These are phyloP conservation scores for Hypholoma fasciculare DNA, from an alignment of 768 basidiomycete species.

Conservation along the genomic window DNA sequence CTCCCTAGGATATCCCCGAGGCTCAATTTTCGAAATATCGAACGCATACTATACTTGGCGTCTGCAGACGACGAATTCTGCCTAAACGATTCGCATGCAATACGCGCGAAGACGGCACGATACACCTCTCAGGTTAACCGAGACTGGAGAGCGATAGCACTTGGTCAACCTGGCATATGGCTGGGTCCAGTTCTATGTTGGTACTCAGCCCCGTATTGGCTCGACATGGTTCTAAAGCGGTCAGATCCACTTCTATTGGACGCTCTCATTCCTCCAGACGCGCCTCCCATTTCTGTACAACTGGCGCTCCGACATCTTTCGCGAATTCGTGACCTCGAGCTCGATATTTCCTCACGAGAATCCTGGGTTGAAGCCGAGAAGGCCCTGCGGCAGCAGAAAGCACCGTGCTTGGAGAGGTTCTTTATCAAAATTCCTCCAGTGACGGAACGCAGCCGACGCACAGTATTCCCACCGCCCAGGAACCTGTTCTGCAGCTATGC, in stretches of 20 bases:
- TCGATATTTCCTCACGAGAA: conserved; percentile 8
- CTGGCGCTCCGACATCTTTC: conserved; percentile 13
- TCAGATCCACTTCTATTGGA: conserved; percentile 17
- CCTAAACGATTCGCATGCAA: background rate
- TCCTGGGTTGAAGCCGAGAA: conserved; percentile 5
- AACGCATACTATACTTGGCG: conserved; percentile 16
- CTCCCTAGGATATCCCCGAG: background rate
- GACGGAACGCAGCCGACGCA: background rate
- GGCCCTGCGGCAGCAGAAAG: conserved; percentile 7
- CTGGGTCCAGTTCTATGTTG: conserved; percentile 18
- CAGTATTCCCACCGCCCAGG: conserved; percentile 7
- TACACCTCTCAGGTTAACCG: conserved; percentile 17
- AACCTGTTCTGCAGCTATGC: conserved; percentile 14
- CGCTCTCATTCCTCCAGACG: conserved; percentile 15
- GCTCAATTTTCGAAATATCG: background rate
- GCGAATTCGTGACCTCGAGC: conserved; percentile 15
- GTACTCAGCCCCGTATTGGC: conserved; percentile 17
- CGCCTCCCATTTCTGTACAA: conserved; percentile 6
- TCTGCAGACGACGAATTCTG: conserved; percentile 8
- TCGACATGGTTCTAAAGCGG: conserved; percentile 15
- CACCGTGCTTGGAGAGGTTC: conserved; percentile 15
- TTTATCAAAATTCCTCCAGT: conserved; percentile 9
- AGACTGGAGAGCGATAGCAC: conserved; percentile 16
- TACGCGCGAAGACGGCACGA: conserved; percentile 9
- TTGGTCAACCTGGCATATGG: conserved; percentile 15